Conservation (phyloP, 1,139 yeast species). For the Candida pseudoviswanathii region DNA sequence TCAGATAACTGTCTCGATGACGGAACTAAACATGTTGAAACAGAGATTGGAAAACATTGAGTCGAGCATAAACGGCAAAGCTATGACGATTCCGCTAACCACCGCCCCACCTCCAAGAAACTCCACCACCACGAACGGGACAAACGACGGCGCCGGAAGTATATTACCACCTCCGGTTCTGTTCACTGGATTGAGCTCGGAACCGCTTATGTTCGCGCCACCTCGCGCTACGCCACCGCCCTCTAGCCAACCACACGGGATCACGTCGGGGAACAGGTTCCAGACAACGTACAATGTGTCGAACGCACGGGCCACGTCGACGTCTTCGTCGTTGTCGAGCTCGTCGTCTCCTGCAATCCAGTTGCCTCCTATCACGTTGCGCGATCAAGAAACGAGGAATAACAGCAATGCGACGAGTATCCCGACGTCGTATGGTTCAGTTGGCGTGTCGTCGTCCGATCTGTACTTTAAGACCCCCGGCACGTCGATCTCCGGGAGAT, state of each 20-base stretch:
- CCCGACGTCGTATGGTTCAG: neutral
- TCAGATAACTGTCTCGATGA: slow-evolving; percentile 18
- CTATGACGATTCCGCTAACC: neutral
- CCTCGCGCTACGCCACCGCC: slow-evolving; percentile 5
- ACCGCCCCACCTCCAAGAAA: neutral
- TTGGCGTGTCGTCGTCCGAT: neutral
- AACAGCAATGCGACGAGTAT: neutral
- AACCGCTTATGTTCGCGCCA: neutral
- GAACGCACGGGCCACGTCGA: slow-evolving; percentile 10
- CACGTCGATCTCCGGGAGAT: neutral
- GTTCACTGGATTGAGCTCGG: slow-evolving; percentile 6
- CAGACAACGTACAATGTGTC: slow-evolving; percentile 13
- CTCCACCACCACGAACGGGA: slow-evolving; percentile 4
- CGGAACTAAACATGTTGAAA: slow-evolving; percentile 29
- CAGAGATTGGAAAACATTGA: slow-evolving; percentile 28
- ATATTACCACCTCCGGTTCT: slow-evolving; percentile 8
- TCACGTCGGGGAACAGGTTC: slow-evolving; percentile 6
- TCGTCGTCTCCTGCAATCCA: slow-evolving; percentile 9
- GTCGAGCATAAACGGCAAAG: slow-evolving; percentile 5
- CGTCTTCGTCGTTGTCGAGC: neutral
- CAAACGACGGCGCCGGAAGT: slow-evolving; percentile 2
- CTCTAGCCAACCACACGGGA: neutral
- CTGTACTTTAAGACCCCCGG: slow-evolving; percentile 1
- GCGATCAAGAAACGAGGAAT: slow-evolving; percentile 1
- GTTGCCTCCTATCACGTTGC: slow-evolving; percentile 17